These are phyloP conservation scores for Lactarius trivialis DNA, from an alignment of 768 basidiomycete genomes.

Conservation along the genomic window DNA sequence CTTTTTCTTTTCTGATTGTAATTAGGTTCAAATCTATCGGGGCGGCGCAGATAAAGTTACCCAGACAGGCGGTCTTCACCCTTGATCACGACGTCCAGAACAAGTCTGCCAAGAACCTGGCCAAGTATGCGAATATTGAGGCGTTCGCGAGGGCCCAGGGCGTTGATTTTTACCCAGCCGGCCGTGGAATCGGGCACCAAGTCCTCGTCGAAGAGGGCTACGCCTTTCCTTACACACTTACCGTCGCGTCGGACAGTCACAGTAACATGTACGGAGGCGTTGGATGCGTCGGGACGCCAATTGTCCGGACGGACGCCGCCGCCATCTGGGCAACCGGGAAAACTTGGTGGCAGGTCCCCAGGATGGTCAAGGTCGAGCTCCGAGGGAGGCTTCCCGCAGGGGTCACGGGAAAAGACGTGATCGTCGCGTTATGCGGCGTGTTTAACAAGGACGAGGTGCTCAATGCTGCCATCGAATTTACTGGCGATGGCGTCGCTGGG, in stretches of 20 bases:
- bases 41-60: conserved; percentile 74
- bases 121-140: conserved; percentile 90
- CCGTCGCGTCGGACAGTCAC: conserved; percentile 94
- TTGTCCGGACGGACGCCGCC: conserved; percentile 91
- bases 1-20: conserved; percentile 1
- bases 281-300: conserved; percentile 94
- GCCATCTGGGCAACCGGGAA: conserved; percentile 97
- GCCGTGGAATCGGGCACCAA: conserved; percentile 96
- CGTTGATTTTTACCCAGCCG: conserved; percentile 95
- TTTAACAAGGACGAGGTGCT: conserved; percentile 97
- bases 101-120: conserved; percentile 79
- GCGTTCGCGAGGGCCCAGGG: conserved; percentile 77
- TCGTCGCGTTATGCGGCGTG: conserved; percentile 90
- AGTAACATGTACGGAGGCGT: conserved; percentile 99
- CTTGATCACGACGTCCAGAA: conserved; percentile 99
- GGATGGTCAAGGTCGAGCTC: conserved; percentile 92
- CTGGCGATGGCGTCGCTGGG: conserved; percentile 75
- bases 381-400: conserved; percentile 75
- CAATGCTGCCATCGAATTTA: conserved; percentile 95
- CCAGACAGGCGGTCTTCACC: conserved; percentile 87
- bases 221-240: conserved; percentile 91
- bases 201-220: conserved; percentile 97
- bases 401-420: conserved; percentile 97
- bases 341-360: conserved; percentile 99
- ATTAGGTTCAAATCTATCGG: conserved; percentile 90